Percentiles rank a stretch among this genome's conserved stretches.
phyloP scores from a whole-genome alignment of 2,329 filamentous ascomycete genomes.

The Claviceps pazoutovae region DNA sequence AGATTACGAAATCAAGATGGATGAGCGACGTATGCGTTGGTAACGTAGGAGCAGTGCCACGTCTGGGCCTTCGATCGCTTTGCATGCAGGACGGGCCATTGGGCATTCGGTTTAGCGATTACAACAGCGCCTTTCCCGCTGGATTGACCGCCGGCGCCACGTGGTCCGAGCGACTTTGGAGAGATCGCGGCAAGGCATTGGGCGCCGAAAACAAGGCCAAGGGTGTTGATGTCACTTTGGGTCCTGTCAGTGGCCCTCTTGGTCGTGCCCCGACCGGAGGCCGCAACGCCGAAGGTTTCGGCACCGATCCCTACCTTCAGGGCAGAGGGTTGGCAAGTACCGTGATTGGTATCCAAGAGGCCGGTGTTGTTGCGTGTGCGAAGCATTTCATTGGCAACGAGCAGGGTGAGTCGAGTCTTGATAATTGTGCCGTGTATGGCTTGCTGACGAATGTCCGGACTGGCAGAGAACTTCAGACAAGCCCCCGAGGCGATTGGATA shows the following conservation, averaged over 20 bases:
- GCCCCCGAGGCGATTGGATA: constrained; percentile 34
- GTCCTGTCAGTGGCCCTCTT: constrained; percentile 32
- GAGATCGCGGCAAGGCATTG: constrained; percentile 32
- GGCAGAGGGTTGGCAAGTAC: constrained; percentile 60
- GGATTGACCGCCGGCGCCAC: constrained; percentile 73
- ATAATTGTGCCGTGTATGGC: not conserved
- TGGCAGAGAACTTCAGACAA: constrained; percentile 56
- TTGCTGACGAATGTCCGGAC: not conserved
- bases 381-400: constrained; percentile 67
- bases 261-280: constrained; percentile 32
- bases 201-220: constrained; percentile 56
- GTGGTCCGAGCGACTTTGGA: constrained; percentile 60
- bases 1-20: constrained; percentile 16
- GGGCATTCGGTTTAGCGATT: constrained; percentile 65
- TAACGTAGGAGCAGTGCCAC: constrained; percentile 55
- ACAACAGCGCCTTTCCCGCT: constrained; percentile 66
- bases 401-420: constrained; percentile 30
- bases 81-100: constrained; percentile 80
- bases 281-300: constrained; percentile 53
- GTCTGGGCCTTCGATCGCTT: constrained; percentile 55
- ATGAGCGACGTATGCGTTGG: constrained; percentile 61
- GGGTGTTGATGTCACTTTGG: constrained; percentile 59
- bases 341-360: constrained; percentile 66
- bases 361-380: constrained; percentile 69
- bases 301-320: constrained; percentile 60